Conservation (phyloP, 176 grass and related monocot genomes). For the Oryza glumipatula region DNA sequence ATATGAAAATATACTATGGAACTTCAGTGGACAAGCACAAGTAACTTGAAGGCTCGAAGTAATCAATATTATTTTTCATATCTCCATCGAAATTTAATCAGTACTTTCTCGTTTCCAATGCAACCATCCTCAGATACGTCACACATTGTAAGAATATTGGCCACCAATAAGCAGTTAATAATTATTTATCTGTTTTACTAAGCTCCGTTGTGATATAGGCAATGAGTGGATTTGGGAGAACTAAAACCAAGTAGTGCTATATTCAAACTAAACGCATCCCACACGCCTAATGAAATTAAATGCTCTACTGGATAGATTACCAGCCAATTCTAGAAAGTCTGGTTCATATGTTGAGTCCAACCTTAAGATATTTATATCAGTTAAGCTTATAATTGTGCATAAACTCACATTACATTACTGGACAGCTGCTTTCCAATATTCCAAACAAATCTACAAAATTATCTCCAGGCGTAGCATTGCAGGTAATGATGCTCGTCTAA, state of each 20-base stretch:
- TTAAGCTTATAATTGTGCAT: neutral
- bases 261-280: neutral
- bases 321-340: neutral
- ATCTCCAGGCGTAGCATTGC: neutral
- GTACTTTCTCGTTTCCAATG: neutral
- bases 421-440: neutral
- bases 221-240: neutral
- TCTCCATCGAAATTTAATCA: neutral
- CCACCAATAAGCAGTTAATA: neutral
- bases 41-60: neutral
- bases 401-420: neutral
- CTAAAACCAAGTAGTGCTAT: neutral
- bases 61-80: neutral
- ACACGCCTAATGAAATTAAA: neutral
- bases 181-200: neutral
- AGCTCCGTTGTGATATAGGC: neutral
- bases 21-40: neutral
- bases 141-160: neutral
- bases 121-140: neutral
- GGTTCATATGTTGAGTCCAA: neutral
- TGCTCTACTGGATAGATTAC: neutral
- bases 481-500: neutral
- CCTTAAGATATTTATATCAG: neutral
- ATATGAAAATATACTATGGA: neutral
- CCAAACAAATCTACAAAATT: conserved; percentile 4